A percentile compares a stretch with the other conserved stretches of the same genome.
Conservation (phyloP, 2,329 filamentous ascomycete genomes). For the Fusarium sp. region DNA sequence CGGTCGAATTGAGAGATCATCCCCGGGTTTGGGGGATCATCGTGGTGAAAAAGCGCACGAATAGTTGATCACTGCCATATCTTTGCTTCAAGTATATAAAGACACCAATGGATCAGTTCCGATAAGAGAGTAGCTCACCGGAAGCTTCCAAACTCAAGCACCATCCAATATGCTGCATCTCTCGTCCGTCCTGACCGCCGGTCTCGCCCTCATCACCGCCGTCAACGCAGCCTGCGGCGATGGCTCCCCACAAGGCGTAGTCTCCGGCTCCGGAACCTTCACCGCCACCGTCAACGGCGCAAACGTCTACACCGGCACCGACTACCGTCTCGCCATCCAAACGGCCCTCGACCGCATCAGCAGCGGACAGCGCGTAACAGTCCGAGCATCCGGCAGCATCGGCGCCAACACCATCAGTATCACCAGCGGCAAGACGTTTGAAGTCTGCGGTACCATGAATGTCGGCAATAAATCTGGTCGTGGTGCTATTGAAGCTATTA, state of each 20-base stretch:
- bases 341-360: constrained; percentile 61
- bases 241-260: constrained; percentile 55
- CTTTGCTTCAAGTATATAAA: not conserved
- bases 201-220: constrained; percentile 52
- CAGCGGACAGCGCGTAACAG: constrained; percentile 61
- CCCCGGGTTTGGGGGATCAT: not conserved
- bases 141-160: no score
- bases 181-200: constrained; percentile 49
- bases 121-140: no score
- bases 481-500: constrained; percentile 63
- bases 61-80: not conserved
- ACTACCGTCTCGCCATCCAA: constrained; percentile 65
- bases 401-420: constrained; percentile 62
- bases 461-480: constrained; percentile 52
- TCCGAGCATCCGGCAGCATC: constrained; percentile 65
- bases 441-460: constrained; percentile 67
- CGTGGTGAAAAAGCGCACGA: not conserved
- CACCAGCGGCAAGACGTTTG: constrained; percentile 63
- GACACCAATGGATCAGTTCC: accelerated
- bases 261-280: constrained; percentile 59
- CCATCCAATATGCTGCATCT: constrained; percentile 42
- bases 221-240: constrained; percentile 58
- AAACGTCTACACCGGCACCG: constrained; percentile 60
- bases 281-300: constrained; percentile 55
- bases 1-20: not conserved